Evolutionary conservation across 2,329 filamentous ascomycete species (phyloP).

Genomic region (Nigrospora sphaerica): DNA sequence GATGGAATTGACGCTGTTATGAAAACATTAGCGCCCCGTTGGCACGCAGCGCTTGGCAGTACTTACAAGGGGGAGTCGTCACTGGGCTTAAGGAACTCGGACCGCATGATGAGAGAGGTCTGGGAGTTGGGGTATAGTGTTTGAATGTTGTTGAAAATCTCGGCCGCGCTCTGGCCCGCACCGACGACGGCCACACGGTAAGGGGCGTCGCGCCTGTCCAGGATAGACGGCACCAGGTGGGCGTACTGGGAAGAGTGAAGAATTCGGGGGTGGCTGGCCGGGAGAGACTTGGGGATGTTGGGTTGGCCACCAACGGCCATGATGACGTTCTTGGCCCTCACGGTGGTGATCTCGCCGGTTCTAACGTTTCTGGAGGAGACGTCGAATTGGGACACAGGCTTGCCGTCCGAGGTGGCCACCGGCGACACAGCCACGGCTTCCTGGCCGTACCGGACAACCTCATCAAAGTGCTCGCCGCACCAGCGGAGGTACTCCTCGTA

Average conservation of each 20-base stretch:
- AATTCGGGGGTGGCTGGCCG: conserved; percentile 62
- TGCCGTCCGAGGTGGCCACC: conserved; percentile 36
- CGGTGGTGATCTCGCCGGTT: conserved; percentile 45
- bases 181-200: conserved; percentile 81
- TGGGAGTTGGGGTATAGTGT: conserved; percentile 73
- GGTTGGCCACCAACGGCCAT: conserved; percentile 54
- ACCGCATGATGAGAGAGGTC: conserved; percentile 74
- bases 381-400: conserved; percentile 54
- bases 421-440: conserved; percentile 70
- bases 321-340: conserved; percentile 58
- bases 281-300: conserved; percentile 64
- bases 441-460: conserved; percentile 65
- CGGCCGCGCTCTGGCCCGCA: conserved; percentile 85
- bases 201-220: conserved; percentile 45
- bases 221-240: conserved; percentile 51
- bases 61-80: conserved; percentile 94
- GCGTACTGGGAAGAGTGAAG: conserved; percentile 88
- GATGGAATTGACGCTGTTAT: conserved; percentile 77
- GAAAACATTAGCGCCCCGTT: not conserved
- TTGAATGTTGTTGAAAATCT: conserved; percentile 90
- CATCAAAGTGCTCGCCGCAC: conserved; percentile 76
- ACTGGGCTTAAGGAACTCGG: conserved; percentile 77
- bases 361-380: conserved; percentile 58
- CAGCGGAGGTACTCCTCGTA: conserved; percentile 95
- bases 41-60: not conserved